A percentile compares a stretch with the other conserved stretches of the same genome.
phyloP scores from a whole-genome alignment of 257 asterid species.

The Scutellaria barbata region DNA sequence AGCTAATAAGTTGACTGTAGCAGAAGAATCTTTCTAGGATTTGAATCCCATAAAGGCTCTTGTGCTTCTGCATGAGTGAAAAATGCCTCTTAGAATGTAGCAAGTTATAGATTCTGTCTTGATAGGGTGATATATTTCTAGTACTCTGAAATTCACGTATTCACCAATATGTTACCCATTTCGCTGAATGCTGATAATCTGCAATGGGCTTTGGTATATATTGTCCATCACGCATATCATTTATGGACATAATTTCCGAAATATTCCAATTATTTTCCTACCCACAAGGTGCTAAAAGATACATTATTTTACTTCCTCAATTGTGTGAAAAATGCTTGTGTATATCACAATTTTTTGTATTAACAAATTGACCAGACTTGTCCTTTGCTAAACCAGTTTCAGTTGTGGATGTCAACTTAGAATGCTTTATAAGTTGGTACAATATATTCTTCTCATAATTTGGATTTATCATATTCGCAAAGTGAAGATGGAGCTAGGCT shows the following conservation, averaged over 20 bases:
- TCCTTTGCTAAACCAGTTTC: not conserved
- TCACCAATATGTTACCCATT: too few relatives aligned
- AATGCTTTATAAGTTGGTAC: not conserved
- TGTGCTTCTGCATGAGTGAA: conserved; percentile 19
- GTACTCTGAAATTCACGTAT: not conserved
- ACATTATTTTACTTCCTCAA: not conserved
- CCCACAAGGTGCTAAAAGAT: not conserved
- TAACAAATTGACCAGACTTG: not conserved
- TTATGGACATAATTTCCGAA: too few relatives aligned
- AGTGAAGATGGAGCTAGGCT: not conserved
- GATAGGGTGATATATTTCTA: not conserved
- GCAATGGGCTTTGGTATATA: not conserved
- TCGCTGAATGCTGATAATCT: not conserved
- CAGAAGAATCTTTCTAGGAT: not conserved
- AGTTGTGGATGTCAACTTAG: not conserved
- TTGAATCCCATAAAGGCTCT: conserved; percentile 2
- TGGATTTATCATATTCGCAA: not conserved
- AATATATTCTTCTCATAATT: not conserved
- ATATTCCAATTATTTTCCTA: not conserved
- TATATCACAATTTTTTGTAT: not conserved
- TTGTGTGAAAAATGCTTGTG: not conserved
- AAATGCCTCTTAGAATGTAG: not conserved
- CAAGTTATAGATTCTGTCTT: not conserved
- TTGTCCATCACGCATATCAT: not conserved
- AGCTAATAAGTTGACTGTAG: not conserved